Evolutionary conservation across 2,329 filamentous ascomycete species (phyloP).

Genomic region (Colletotrichum tamarilloi): DNA sequence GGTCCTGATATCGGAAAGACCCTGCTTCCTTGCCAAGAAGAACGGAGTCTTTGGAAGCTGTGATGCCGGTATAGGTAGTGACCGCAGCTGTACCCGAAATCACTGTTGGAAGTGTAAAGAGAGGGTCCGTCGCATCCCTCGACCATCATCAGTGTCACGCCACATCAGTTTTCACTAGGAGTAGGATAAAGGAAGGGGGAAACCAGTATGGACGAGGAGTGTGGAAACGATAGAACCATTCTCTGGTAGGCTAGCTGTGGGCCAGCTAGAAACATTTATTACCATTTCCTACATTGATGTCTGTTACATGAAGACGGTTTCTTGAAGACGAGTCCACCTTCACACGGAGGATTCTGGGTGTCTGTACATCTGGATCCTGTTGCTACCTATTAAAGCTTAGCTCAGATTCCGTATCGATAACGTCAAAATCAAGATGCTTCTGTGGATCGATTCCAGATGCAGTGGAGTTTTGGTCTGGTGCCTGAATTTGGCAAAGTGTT

Average conservation of each 20-base stretch:
- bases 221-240: background rate
- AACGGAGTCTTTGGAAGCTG: conserved; percentile 51
- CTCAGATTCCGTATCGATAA: background rate
- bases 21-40: conserved; percentile 43
- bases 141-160: conserved; percentile 6
- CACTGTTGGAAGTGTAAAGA: conserved; percentile 52
- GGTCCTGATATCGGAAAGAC: conserved; percentile 50
- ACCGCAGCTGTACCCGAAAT: conserved; percentile 43
- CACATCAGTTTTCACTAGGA: conserved; percentile 18
- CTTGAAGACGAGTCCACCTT: background rate
- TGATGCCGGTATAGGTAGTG: conserved; percentile 44
- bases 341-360: background rate
- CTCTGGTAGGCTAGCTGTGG: background rate
- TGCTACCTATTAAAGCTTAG: conserved; percentile 18
- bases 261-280: background rate
- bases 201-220: background rate
- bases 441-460: conserved; percentile 7
- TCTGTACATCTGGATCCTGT: background rate
- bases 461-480: conserved; percentile 21
- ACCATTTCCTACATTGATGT: background rate
- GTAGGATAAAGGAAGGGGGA: background rate
- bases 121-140: conserved; percentile 31
- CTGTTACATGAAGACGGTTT: background rate
- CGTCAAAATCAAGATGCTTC: background rate
- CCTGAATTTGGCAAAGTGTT: conserved; percentile 5